Evolutionary conservation across 768 basidiomycete species (phyloP), one percentile per base, ranked within the genome.

Genomic region (Mrakia blollopis): DNA sequence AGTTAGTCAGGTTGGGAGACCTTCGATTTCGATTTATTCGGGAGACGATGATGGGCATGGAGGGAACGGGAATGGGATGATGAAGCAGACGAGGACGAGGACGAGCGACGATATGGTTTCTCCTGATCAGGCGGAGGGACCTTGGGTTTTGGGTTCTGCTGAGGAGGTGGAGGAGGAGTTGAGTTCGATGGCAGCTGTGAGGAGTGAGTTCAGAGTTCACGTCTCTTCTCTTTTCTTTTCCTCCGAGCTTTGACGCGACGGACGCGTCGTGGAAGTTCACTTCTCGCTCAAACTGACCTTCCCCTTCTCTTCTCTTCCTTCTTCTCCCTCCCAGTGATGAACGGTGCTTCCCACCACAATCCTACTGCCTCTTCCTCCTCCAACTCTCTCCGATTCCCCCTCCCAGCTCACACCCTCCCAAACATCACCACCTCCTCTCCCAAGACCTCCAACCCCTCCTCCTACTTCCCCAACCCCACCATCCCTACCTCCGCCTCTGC

Each of bases 61-160:
- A n/a, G n/a, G n/a, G n/a, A n/a, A n/a, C n/a, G n/a, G n/a, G n/a
- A n/a, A n/a, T n/a, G n/a, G n/a, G n/a, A n/a, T n/a, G 25, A 39
- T 37, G n/a, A 41, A 25, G 23, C 10, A 37, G 9, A 39, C n/a
- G 9, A n/a, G 44, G 41, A 14, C 16, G 65, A 16, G 69, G 57
- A 65, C 54, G 72, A 11, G 44, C 41, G 80, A 81, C 18, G 79
- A 80, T 21, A 77, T 79, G 35, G 75, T 84, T 68, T 82, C 81
- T 0, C 84, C 84, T 39, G 79, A 80, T 4, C 84, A 83, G 68
- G 41, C 78, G 7, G 73, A 79, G 6, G 84, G 84, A 60, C 84
- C 83, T 21, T 79, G 47, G 62, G 68, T 70, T 11, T 44, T 74
- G 16, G 78, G 62, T 10, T 44, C 74, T 35, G 67, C 62, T 28